Percentiles rank a stretch among this genome's conserved stretches.
Evolutionary conservation across 257 asterid genomes (phyloP).

Genomic region (Solanum virginianum): DNA sequence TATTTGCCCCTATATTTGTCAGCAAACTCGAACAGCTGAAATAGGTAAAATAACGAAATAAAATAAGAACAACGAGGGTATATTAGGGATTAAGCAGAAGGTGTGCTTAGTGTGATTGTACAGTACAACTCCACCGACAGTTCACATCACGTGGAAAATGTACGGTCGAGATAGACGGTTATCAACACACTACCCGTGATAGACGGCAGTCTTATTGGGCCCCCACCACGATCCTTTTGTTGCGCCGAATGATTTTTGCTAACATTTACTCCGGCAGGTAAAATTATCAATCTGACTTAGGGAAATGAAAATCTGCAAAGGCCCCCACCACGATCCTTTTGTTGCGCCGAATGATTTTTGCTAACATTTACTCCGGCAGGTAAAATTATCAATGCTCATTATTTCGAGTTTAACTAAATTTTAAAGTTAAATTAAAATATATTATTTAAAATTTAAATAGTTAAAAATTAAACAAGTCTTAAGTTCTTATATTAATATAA

Average conservation of each 20-base stretch:
- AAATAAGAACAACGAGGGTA: background rate
- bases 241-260: slow-evolving; percentile 33
- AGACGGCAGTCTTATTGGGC: slow-evolving; percentile 2
- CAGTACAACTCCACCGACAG: slow-evolving; percentile 18
- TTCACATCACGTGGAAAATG: slow-evolving; percentile 20
- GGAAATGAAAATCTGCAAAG: no score
- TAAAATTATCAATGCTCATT: background rate
- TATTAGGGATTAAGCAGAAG: background rate
- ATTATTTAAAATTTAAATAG: no score
- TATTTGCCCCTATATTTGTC: slow-evolving; percentile 96
- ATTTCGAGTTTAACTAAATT: no score
- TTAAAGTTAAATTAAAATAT: no score
- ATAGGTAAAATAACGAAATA: background rate
- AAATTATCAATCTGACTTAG: background rate
- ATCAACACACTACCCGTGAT: slow-evolving; percentile 29
- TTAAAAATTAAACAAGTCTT: no score
- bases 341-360: slow-evolving; percentile 36
- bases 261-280: background rate
- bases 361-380: background rate
- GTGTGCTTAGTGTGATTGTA: background rate
- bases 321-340: no score
- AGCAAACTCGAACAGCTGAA: slow-evolving; percentile 90
- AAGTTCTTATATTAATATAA: no score
- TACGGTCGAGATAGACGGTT: slow-evolving; percentile 30
- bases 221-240: slow-evolving; percentile 24